Evolutionary conservation across 2,329 filamentous ascomycete genomes (phyloP).

Genomic region (Neocucurbitaria cava): DNA sequence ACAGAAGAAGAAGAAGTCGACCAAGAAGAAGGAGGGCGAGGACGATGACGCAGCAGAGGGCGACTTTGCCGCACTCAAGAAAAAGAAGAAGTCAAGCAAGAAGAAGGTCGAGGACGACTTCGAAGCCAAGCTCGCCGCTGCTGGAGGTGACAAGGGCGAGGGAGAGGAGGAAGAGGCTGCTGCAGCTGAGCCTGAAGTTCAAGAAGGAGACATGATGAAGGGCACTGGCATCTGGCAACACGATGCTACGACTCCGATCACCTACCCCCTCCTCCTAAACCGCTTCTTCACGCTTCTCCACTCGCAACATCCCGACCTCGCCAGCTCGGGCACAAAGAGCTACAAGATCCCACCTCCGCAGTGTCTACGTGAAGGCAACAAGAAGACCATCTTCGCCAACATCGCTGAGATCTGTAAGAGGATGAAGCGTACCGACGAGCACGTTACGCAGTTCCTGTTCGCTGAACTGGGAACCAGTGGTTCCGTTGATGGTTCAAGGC

Average conservation of each 20-base stretch:
- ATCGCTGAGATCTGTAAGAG: constrained; percentile 98
- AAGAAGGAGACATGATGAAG: constrained; percentile 78
- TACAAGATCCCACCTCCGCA: constrained; percentile 99
- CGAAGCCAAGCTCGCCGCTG: constrained; percentile 70
- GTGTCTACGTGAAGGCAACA: constrained; percentile 99
- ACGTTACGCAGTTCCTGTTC: constrained; percentile 96
- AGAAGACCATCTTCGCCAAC: constrained; percentile 97
- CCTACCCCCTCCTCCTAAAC: constrained; percentile 82
- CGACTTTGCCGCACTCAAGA: constrained; percentile 72
- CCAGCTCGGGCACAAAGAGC: constrained; percentile 85
- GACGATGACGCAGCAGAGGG: constrained; percentile 61
- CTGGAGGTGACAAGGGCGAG: constrained; percentile 61
- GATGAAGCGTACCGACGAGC: constrained; percentile 98
- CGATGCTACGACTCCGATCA: constrained; percentile 77
- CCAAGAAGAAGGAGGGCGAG: constrained; percentile 64
- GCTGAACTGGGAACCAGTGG: constrained; percentile 97
- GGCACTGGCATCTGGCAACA: constrained; percentile 92
- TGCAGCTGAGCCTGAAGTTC: constrained; percentile 59
- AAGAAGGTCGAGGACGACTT: constrained; percentile 66
- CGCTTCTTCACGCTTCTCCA: constrained; percentile 95
- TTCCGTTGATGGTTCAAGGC: constrained; percentile 89
- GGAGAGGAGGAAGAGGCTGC: constrained; percentile 58
- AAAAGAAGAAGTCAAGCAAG: constrained; percentile 86
- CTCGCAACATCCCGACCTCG: constrained; percentile 95
- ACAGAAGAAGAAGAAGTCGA: constrained; percentile 68